Percentiles rank a stretch among this genome's conserved stretches.
Conservation (phyloP, 1,284 basidiomycete genomes). For the Ganoderma sinense region DNA sequence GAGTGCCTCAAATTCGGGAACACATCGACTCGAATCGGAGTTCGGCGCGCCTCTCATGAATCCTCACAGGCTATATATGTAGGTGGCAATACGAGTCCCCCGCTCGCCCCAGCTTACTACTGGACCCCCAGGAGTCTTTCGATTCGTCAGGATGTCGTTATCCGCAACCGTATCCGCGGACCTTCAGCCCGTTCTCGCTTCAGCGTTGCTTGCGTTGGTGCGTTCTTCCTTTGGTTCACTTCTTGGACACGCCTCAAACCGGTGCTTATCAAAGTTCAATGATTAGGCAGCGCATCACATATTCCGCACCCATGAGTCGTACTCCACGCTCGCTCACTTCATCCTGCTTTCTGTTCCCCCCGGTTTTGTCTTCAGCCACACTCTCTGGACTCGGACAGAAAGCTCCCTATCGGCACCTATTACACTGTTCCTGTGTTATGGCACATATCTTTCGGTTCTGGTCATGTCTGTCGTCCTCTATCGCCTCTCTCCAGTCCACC, state of each 20-base stretch:
- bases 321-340: constrained; percentile 9
- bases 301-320: constrained; percentile 2
- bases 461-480: constrained; percentile 33
- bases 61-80: neutral
- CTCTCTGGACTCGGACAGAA: constrained; percentile 1
- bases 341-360: constrained; percentile 23
- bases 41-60: neutral
- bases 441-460: constrained; percentile 23
- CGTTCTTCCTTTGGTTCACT: neutral
- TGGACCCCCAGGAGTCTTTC: neutral
- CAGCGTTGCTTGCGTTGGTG: neutral
- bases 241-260: neutral
- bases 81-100: too few relatives aligned
- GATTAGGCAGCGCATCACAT: neutral
- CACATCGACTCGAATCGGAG: neutral
- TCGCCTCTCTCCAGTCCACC: constrained; percentile 42
- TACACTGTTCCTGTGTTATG: constrained; percentile 1
- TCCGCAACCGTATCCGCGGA: neutral
- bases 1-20: neutral
- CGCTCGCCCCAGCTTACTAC: neutral
- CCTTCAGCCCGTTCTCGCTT: neutral
- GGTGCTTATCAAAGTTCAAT: neutral
- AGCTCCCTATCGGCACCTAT: neutral
- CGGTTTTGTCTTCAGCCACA: too few relatives aligned
- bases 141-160: neutral